Evolutionary conservation across 2,329 filamentous ascomycete genomes (phyloP).

Genomic region (Cercospora sojina): DNA sequence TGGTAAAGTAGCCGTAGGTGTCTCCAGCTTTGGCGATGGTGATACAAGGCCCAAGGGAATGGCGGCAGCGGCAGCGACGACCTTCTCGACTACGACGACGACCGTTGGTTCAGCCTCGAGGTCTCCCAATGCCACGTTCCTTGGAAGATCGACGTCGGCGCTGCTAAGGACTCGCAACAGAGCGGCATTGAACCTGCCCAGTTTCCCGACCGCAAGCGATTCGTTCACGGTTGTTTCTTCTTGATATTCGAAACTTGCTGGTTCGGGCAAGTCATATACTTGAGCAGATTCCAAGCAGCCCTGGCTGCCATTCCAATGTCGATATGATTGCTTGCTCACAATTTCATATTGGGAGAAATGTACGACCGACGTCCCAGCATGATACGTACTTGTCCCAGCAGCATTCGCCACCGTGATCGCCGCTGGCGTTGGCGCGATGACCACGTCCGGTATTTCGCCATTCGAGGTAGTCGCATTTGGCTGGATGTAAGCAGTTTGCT

Average conservation of each 20-base stretch:
- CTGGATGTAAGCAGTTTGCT: slow-evolving; percentile 33
- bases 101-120: slow-evolving; percentile 45
- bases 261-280: slow-evolving; percentile 38
- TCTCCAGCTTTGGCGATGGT: slow-evolving; percentile 20
- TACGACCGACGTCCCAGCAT: slow-evolving; percentile 42
- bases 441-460: slow-evolving; percentile 33
- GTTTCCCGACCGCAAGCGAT: slow-evolving; percentile 30
- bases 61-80: slow-evolving; percentile 34
- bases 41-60: slow-evolving; percentile 17
- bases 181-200: slow-evolving; percentile 34
- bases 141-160: slow-evolving; percentile 11
- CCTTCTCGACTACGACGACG: slow-evolving; percentile 44
- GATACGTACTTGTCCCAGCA: slow-evolving; percentile 22
- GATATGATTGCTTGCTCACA: slow-evolving; percentile 35
- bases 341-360: slow-evolving; percentile 48
- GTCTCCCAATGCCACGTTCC: slow-evolving; percentile 35
- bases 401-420: slow-evolving; percentile 29
- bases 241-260: slow-evolving; percentile 42
- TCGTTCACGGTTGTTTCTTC: slow-evolving; percentile 26
- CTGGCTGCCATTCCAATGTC: slow-evolving; percentile 32
- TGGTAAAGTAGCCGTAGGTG: slow-evolving; percentile 31
- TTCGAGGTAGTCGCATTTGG: slow-evolving; percentile 32
- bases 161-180: slow-evolving; percentile 37
- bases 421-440: slow-evolving; percentile 34
- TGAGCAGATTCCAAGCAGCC: slow-evolving; percentile 37